phyloP scores from a whole-genome alignment of 306 rosid genomes.

The Casuarina glauca region DNA sequence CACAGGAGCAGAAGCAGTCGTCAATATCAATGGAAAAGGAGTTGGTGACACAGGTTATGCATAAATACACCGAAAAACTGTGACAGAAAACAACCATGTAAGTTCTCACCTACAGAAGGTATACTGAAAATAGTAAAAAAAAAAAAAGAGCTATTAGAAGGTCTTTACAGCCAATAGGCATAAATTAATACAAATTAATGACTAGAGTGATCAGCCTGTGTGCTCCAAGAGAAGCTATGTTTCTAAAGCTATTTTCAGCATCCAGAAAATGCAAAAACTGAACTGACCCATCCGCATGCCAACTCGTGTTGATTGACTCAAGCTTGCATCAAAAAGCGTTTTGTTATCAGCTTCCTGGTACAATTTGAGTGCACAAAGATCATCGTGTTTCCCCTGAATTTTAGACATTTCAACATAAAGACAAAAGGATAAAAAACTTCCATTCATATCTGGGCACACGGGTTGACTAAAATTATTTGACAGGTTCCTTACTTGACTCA shows the following conservation, averaged over 20 bases:
- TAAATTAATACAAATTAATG: neutral
- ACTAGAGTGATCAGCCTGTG: neutral
- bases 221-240: neutral
- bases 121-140: neutral
- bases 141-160: neutral
- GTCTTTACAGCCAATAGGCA: neutral
- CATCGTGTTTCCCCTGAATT: neutral
- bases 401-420: neutral
- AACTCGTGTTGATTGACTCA: neutral
- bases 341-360: neutral
- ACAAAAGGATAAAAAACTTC: neutral
- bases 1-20: conserved; percentile 26
- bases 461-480: neutral
- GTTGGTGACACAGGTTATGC: neutral
- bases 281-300: neutral
- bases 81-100: neutral
- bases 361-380: neutral
- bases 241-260: neutral
- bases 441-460: neutral
- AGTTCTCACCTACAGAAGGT: neutral
- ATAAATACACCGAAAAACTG: neutral
- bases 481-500: neutral
- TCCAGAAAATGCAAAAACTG: too few species aligned
- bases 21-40: conserved; percentile 3
- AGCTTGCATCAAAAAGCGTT: neutral